A percentile compares a stretch with the other conserved stretches of the same genome.
Evolutionary conservation across 176 grass and related monocot genomes (phyloP).

Genomic region (Avena eriantha): DNA sequence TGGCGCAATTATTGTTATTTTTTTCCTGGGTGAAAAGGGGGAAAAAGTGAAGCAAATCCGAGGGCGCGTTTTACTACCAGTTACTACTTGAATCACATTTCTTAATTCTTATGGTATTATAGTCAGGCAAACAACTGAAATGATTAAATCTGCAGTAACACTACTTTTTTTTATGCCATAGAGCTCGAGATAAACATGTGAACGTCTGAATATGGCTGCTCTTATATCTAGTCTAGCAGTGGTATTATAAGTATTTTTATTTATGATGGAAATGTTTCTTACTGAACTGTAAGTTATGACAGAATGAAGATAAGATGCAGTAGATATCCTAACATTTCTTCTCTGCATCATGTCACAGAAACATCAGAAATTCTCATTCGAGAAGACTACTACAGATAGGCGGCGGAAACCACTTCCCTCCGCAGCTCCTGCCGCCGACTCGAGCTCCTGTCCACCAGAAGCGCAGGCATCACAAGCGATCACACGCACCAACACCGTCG

Average conservation of each 20-base stretch:
- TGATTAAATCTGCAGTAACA: neutral
- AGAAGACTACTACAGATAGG: constrained; percentile 47
- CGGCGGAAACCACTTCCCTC: neutral
- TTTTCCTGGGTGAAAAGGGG: neutral
- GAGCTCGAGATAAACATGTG: too few relatives aligned
- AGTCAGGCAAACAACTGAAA: neutral
- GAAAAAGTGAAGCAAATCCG: neutral
- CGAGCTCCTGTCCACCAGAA: constrained; percentile 6
- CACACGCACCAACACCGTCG: neutral
- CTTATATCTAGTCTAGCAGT: neutral
- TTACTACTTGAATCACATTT: neutral
- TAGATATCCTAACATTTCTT: neutral
- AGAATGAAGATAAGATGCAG: neutral
- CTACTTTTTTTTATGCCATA: neutral
- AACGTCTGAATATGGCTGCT: too few relatives aligned
- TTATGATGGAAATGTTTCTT: neutral
- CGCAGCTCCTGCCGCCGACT: neutral
- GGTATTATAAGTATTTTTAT: neutral
- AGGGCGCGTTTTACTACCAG: neutral
- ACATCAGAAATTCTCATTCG: constrained; percentile 15
- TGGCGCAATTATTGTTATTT: neutral
- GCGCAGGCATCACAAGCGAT: neutral
- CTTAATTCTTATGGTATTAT: neutral
- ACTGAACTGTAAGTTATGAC: neutral
- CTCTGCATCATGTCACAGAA: neutral